Evolutionary conservation across 306 rosid species (phyloP), one percentile per base, ranked within the genome.

Genomic region (Cicer arietinum): DNA sequence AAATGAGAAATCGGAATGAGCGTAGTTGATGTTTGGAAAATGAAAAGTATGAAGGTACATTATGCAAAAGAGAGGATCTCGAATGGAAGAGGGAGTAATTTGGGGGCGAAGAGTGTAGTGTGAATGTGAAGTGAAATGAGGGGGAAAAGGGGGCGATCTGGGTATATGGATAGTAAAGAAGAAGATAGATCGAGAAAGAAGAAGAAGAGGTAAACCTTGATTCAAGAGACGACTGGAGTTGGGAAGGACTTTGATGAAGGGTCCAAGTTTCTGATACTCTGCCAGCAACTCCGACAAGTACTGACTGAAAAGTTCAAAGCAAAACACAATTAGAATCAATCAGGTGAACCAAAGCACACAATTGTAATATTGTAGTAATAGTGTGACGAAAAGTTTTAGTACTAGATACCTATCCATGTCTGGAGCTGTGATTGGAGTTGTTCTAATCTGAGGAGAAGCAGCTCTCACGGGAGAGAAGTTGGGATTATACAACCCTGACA

Each of bases 391-490:
- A 43, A 43, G 17, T 12, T 5, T 0, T 12, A 48, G 18, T 6
- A 13, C 8, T 17, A 17, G 54, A 47, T 43, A 88, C 97, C 96
- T 89, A 81, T 92, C 98, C 52, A 87, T 92, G 50, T 93, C 98
- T 37, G 87, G 81, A 30, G 37, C 37, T 30, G 6, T 30, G 37
- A 69, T 81, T 82, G 77, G 79, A 84, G 37, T 30, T 30, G 37
- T 30, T 83, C 98, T 89, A 88, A 93, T 93, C 88, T 90, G 98
- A n/a, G 98, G 98, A 75, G 98, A 93, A 83, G 86, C 98, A 54
- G 98, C 94, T 88, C 98, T 90, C 44, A 91, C 96, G 14, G 94
- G 98, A 42, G 98, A 93, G 88, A 89, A 93, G 89, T 93, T 89
- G 69, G 90, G 85, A 82, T 88, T 90, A 74, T 93, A 93, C 89